Percentiles rank a stretch among this genome's conserved stretches.
phyloP scores from a whole-genome alignment of 2,329 filamentous ascomycete genomes.

The Aspergillus tamarii region DNA sequence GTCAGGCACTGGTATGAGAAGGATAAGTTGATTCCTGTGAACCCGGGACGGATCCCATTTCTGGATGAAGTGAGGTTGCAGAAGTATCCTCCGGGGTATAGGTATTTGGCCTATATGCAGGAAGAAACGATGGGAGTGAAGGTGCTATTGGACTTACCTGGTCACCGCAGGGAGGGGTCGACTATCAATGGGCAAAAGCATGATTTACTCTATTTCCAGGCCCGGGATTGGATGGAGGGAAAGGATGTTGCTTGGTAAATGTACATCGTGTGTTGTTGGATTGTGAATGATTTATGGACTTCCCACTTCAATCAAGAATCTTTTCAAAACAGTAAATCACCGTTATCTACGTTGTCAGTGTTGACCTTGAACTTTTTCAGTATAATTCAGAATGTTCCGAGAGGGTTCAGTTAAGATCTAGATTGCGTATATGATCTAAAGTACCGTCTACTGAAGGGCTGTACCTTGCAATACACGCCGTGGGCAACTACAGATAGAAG shows the following conservation, averaged over 20 bases:
- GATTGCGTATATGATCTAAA: not conserved
- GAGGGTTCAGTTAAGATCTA: not conserved
- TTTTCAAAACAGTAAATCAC: no score
- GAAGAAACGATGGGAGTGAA: not conserved
- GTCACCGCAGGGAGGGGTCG: not conserved
- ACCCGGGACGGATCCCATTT: not conserved
- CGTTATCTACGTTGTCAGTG: no score
- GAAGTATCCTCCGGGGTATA: not conserved
- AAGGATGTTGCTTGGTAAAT: not conserved
- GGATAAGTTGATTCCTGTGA: not conserved
- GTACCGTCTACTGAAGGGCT: no score
- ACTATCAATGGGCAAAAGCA: not conserved
- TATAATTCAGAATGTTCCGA: no score
- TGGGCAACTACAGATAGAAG: no score
- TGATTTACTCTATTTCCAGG: not conserved
- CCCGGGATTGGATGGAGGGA: not conserved
- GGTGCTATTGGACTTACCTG: not conserved
- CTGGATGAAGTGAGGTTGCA: not conserved
- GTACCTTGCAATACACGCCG: no score
- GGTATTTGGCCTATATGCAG: slow-evolving; percentile 1
- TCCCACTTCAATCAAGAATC: no score
- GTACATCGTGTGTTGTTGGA: not conserved
- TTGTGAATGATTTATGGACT: not conserved
- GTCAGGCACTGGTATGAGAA: not conserved
- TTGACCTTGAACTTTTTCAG: not conserved